Base-by-base conservation (phyloP, 1,284 basidiomycete species). In the Puccinia hordei region DNA sequence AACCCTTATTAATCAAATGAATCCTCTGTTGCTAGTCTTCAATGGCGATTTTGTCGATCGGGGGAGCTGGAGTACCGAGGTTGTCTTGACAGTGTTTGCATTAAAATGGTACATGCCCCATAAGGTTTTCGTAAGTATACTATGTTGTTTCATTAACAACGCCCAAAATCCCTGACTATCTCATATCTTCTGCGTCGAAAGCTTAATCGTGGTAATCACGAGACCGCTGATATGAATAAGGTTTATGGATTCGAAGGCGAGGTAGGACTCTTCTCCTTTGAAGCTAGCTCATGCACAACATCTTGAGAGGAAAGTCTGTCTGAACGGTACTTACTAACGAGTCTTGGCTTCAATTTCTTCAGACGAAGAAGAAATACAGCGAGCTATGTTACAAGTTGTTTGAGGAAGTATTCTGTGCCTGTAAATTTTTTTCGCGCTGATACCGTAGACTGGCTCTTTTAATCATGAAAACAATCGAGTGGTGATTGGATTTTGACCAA, bases 211-310 rank as follows among this genome's bases (percentile, higher is more conserved):
- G 97, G 96, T 33, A 99, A 98, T 87, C 96, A 99, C 85, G 96
- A 99, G 87, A 92, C 95, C 73, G 94, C 92, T 86, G 94, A 98
- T 81, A 90, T 90, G 89, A 90, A 90, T 86, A 88, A 89, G 84
- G 90, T 93, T 22, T 96, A 97, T 86, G 94, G 95, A 1, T 98
- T 98, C 84, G 95, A 98, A 86, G 95, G 95, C 65, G 96, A 99
- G 87, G 93, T 92, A 75, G 97, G 96, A 86, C 92, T 94, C 84
- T 96, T 97, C 86, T 93, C 95, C 84, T 51, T 94, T 96, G 84
- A 91, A 94, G 85, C 57, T 27, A 27, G 33, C 33, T 72, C 51
- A 10, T 35, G 92, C 92, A 0, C 76, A 51, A 38, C 30, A 19
- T 46, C 51, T 71, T 95, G 87, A 93, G 92, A 88, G 92, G 90